Conservation (phyloP, 352 stramenopile genomes). For the Globisporangium iwayamae region DNA sequence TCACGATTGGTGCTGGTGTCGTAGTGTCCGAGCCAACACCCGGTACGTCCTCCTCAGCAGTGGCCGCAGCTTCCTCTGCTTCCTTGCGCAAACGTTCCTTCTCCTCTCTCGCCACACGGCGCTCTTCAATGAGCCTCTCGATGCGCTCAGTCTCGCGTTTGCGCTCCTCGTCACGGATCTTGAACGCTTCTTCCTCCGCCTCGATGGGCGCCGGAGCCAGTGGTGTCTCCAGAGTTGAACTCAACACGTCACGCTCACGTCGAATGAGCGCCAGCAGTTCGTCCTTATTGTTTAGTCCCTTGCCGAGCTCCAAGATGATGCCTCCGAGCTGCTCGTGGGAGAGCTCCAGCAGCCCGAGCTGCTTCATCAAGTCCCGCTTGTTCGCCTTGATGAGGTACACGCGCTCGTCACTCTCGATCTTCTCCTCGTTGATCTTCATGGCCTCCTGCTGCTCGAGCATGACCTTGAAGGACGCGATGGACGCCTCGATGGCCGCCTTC, state of each 20-base stretch:
- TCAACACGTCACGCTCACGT: slow-evolving; percentile 33
- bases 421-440: slow-evolving; percentile 33
- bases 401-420: slow-evolving; percentile 52
- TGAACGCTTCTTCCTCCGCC: slow-evolving; percentile 44
- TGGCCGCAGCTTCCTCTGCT: slow-evolving; percentile 19
- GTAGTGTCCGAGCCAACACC: slow-evolving; percentile 13
- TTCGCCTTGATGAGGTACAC: slow-evolving; percentile 30
- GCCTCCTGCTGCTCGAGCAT: slow-evolving; percentile 42
- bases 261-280: slow-evolving; percentile 54
- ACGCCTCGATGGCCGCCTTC: slow-evolving; percentile 24
- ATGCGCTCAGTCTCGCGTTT: slow-evolving; percentile 50
- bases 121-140: slow-evolving; percentile 51
- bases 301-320: slow-evolving; percentile 59
- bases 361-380: slow-evolving; percentile 41
- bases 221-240: slow-evolving; percentile 14
- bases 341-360: slow-evolving; percentile 60
- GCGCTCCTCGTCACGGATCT: slow-evolving; percentile 43
- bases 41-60: slow-evolving; percentile 14
- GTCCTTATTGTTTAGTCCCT: slow-evolving; percentile 38
- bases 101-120: slow-evolving; percentile 23
- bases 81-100: slow-evolving; percentile 28
- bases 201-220: slow-evolving; percentile 47
- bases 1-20: not conserved
- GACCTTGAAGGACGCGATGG: slow-evolving; percentile 25
- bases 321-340: slow-evolving; percentile 51